Evolutionary conservation across 2,329 filamentous ascomycete species (phyloP).

Genomic region (Aspergillus brunneoviolaceus): DNA sequence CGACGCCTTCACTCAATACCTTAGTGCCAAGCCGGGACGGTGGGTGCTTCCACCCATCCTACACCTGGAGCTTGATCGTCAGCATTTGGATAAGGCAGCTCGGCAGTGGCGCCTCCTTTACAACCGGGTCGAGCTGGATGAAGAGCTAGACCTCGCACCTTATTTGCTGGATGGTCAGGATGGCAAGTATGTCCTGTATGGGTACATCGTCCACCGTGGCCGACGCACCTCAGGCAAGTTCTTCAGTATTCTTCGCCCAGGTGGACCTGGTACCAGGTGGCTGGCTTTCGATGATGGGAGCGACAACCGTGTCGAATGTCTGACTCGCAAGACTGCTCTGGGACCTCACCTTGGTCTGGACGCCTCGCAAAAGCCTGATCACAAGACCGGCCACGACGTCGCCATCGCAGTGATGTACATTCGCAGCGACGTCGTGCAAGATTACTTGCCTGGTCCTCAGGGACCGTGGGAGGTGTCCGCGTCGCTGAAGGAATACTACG

Average conservation of each 20-base stretch:
- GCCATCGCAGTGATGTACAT: slow-evolving; percentile 59
- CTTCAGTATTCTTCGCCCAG: slow-evolving; percentile 60
- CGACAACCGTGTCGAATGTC: slow-evolving; percentile 56
- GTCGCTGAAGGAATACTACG: slow-evolving; percentile 42
- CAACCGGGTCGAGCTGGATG: slow-evolving; percentile 57
- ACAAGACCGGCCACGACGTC: slow-evolving; percentile 47
- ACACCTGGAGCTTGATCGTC: slow-evolving; percentile 58
- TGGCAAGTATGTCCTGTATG: slow-evolving; percentile 57
- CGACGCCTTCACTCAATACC: slow-evolving; percentile 35
- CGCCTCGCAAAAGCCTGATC: slow-evolving; percentile 41
- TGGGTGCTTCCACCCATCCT: slow-evolving; percentile 52
- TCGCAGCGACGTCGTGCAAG: slow-evolving; percentile 48
- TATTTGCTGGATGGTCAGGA: slow-evolving; percentile 35
- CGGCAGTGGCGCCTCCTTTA: slow-evolving; percentile 59
- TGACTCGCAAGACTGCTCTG: slow-evolving; percentile 57
- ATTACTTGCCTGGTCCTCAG: slow-evolving; percentile 43
- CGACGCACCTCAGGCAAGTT: slow-evolving; percentile 59
- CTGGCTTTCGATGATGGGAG: slow-evolving; percentile 59
- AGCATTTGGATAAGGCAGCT: slow-evolving; percentile 54
- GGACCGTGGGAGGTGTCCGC: slow-evolving; percentile 51
- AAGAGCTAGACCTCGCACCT: slow-evolving; percentile 50
- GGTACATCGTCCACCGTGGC: slow-evolving; percentile 60
- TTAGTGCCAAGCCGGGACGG: slow-evolving; percentile 35
- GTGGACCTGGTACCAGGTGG: slow-evolving; percentile 57
- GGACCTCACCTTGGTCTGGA: slow-evolving; percentile 51